A percentile compares a stretch with the other conserved stretches of the same genome.
Conservation (phyloP, 106 monocot genomes). For the Dactylorhiza incarnata region DNA sequence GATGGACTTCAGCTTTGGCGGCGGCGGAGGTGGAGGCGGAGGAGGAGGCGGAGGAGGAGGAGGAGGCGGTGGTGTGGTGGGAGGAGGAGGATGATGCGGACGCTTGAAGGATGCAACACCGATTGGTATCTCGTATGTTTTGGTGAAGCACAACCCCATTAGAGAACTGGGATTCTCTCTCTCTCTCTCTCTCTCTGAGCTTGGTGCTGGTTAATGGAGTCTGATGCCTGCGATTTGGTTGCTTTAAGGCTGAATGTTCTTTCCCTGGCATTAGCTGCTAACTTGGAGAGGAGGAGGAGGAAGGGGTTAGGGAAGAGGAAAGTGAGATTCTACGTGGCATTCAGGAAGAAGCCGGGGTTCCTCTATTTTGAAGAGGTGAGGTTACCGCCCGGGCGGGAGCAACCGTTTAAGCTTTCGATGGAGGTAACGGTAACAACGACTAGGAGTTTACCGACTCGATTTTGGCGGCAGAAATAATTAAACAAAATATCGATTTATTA, state of each 20-base stretch:
- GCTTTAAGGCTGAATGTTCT: constrained; percentile 1
- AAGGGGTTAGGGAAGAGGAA: neutral
- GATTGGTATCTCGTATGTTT: constrained; percentile 48
- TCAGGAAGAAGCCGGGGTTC: neutral
- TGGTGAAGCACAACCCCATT: constrained; percentile 57
- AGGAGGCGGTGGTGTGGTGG: neutral
- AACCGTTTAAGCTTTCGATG: neutral
- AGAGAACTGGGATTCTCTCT: neutral
- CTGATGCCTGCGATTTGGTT: neutral
- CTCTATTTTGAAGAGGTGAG: neutral
- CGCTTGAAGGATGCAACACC: constrained; percentile 19
- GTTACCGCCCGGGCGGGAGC: neutral
- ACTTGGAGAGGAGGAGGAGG: neutral
- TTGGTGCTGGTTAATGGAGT: neutral
- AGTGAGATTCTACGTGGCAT: constrained; percentile 1
- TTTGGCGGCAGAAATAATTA: neutral
- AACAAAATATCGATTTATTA: too few relatives aligned
- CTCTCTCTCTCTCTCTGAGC: neutral
- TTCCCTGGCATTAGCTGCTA: neutral
- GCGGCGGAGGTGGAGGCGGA: neutral
- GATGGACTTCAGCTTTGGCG: neutral
- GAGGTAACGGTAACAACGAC: neutral
- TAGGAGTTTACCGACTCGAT: neutral
- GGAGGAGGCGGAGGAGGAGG: constrained; percentile 12
- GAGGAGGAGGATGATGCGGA: neutral